Conservation (phyloP, 108 stramenopile species). For the Stephanodiscus minutulus region DNA sequence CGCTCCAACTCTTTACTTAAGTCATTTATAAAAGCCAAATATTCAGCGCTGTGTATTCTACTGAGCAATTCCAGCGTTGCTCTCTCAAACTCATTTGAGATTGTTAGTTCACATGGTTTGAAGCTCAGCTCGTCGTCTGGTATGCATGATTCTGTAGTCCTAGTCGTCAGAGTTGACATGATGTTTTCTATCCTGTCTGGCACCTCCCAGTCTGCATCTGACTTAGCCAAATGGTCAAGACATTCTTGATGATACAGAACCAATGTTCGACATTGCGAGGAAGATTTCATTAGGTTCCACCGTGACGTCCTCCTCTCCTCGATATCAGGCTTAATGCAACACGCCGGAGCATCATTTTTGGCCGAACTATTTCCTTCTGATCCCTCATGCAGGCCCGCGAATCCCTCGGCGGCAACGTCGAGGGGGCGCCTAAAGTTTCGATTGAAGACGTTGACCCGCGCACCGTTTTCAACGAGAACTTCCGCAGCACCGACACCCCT, state of each 20-base stretch:
- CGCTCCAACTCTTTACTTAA: constrained; percentile 84
- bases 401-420: constrained; percentile 86
- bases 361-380: constrained; percentile 6
- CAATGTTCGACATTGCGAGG: constrained; percentile 75
- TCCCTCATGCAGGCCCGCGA: constrained; percentile 33
- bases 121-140: constrained; percentile 46
- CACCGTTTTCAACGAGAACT: constrained; percentile 73
- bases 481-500: constrained; percentile 55
- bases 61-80: constrained; percentile 88
- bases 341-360: not conserved
- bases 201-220: constrained; percentile 85
- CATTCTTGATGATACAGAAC: constrained; percentile 92
- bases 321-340: not conserved
- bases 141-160: constrained; percentile 30
- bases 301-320: constrained; percentile 58
- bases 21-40: constrained; percentile 86
- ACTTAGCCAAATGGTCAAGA: constrained; percentile 80
- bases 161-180: constrained; percentile 57
- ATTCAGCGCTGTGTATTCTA: constrained; percentile 88
- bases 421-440: constrained; percentile 70
- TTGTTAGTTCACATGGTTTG: constrained; percentile 67
- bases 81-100: constrained; percentile 85
- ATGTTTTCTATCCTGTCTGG: constrained; percentile 81
- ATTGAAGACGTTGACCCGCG: constrained; percentile 69
- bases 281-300: constrained; percentile 57